Percentiles rank a stretch among this genome's conserved stretches.
Conservation (phyloP, 352 stramenopile genomes). For the Globisporangium spiculum region DNA sequence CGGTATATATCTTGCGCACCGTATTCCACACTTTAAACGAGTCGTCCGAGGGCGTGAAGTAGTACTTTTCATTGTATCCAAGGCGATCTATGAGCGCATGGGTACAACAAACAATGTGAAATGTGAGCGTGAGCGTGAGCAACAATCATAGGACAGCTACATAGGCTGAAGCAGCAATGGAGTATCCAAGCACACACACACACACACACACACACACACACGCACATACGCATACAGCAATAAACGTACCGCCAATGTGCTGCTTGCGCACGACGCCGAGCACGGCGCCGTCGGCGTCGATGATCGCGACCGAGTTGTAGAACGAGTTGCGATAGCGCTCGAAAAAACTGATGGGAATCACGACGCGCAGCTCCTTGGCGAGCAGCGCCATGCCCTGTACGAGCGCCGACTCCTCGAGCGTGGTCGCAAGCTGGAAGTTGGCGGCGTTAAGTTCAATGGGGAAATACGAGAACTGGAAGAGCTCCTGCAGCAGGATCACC, state of each 20-base stretch:
- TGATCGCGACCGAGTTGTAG: conserved; percentile 91
- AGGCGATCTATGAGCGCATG: conserved; percentile 58
- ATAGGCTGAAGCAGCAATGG: background rate
- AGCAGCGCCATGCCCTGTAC: conserved; percentile 86
- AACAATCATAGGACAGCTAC: background rate
- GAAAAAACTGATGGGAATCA: conserved; percentile 92
- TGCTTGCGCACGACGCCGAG: conserved; percentile 88
- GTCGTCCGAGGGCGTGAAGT: conserved; percentile 90
- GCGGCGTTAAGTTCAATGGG: conserved; percentile 87
- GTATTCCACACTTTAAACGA: conserved; percentile 90
- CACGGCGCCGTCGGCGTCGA: conserved; percentile 86
- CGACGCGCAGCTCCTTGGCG: conserved; percentile 88
- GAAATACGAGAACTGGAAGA: conserved; percentile 92
- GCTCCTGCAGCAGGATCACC: conserved; percentile 89
- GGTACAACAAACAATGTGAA: background rate
- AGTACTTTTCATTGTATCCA: conserved; percentile 92
- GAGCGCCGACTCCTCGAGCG: conserved; percentile 77
- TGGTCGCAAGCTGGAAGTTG: conserved; percentile 88
- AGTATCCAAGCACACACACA: background rate
- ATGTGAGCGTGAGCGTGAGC: background rate
- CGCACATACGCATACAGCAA: background rate
- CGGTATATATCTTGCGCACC: conserved; percentile 23
- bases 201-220: background rate
- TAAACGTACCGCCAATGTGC: conserved; percentile 78
- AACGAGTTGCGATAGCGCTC: conserved; percentile 89